phyloP scores from a whole-genome alignment of 306 rosid species.

The Dryas alaskensis region DNA sequence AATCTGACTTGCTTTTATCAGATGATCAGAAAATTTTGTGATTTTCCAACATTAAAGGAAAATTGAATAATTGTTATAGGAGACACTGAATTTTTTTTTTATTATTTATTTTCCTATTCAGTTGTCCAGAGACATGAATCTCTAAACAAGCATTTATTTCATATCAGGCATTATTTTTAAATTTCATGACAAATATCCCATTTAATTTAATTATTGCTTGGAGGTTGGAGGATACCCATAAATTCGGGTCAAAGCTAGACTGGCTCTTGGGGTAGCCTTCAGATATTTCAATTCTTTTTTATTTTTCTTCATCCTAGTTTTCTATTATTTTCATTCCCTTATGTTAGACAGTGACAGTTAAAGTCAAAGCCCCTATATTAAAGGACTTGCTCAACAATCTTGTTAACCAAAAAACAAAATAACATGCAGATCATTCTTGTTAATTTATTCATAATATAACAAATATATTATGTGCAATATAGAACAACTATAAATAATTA shows the following conservation, averaged over 20 bases:
- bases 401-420: neutral
- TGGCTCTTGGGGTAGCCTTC: conserved; percentile 6
- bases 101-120: neutral
- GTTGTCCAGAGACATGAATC: neutral
- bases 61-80: neutral
- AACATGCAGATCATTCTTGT: neutral
- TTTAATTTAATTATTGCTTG: neutral
- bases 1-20: neutral
- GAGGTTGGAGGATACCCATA: neutral
- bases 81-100: neutral
- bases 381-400: neutral
- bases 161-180: neutral
- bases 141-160: neutral
- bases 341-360: conserved; percentile 7
- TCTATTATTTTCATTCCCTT: neutral
- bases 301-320: neutral
- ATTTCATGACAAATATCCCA: neutral
- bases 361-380: neutral
- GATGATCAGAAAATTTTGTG: neutral
- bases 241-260: neutral
- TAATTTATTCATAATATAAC: too few relatives aligned
- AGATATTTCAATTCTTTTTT: neutral
- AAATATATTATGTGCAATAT: too few relatives aligned
- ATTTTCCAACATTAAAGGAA: neutral
- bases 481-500: too few relatives aligned